Conservation (phyloP, 352 stramenopile species). For the Aphanomyces stellatus region DNA sequence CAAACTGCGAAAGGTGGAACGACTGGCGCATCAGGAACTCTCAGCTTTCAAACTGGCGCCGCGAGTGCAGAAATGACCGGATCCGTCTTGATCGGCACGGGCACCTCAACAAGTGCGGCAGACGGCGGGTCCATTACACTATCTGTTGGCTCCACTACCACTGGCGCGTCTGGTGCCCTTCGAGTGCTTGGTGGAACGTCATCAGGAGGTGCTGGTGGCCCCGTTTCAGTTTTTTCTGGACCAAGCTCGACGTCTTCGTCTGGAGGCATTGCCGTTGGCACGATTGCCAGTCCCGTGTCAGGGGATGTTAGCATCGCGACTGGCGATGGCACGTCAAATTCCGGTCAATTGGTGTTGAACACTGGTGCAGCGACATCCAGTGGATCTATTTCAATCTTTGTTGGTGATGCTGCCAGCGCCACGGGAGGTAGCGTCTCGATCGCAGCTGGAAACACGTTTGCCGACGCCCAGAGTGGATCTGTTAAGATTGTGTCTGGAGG, state of each 20-base stretch:
- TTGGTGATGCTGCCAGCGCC: slow-evolving; percentile 2
- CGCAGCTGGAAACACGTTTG: background rate
- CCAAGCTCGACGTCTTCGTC: background rate
- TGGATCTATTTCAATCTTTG: slow-evolving; percentile 4
- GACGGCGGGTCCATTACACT: slow-evolving; percentile 2
- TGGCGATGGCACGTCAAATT: background rate
- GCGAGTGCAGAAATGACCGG: background rate
- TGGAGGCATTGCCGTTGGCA: background rate
- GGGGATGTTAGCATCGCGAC: background rate
- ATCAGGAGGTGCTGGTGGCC: background rate
- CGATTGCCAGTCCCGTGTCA: background rate
- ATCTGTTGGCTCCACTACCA: background rate
- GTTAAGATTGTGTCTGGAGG: background rate
- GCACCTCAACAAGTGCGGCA: background rate
- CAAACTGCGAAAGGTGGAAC: background rate
- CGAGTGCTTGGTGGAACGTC: background rate
- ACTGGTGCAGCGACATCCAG: background rate
- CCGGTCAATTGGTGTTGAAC: background rate
- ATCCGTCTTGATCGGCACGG: background rate
- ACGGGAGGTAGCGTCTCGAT: slow-evolving; percentile 25
- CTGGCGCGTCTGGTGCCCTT: background rate
- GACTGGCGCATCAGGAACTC: background rate
- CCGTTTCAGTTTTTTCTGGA: slow-evolving; percentile 3
- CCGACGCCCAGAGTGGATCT: background rate
- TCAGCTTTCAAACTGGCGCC: background rate